Evolutionary conservation across 371 early-diverging fungal genomes (phyloP).

Genomic region (Mortierella sp.): DNA sequence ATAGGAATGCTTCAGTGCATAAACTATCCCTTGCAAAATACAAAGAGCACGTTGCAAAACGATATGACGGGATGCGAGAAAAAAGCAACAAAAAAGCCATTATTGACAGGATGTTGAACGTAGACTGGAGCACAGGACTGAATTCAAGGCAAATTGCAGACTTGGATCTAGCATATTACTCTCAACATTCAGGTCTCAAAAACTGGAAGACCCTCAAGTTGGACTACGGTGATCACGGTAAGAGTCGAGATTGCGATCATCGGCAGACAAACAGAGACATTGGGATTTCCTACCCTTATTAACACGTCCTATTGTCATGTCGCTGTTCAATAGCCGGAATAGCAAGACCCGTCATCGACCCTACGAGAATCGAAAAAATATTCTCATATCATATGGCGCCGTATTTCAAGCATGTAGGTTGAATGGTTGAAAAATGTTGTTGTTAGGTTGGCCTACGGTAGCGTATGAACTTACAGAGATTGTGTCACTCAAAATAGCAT

Average conservation of each 20-base stretch:
- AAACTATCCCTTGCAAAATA: constrained; percentile 13
- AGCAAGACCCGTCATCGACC: constrained; percentile 15
- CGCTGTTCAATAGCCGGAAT: neutral
- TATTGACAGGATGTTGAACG: constrained; percentile 46
- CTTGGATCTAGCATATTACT: constrained; percentile 56
- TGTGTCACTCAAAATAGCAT: constrained; percentile 50
- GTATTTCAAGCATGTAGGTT: constrained; percentile 56
- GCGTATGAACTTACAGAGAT: neutral
- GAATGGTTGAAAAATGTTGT: neutral
- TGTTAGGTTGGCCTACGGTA: neutral
- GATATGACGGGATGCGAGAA: constrained; percentile 41
- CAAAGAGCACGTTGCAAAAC: constrained; percentile 19
- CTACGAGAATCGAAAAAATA: constrained; percentile 32
- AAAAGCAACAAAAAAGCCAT: constrained; percentile 43
- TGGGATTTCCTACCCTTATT: neutral
- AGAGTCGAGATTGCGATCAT: neutral
- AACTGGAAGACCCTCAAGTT: constrained; percentile 57
- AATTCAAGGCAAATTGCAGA: constrained; percentile 59
- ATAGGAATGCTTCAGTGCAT: constrained; percentile 3
- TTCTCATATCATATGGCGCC: constrained; percentile 40
- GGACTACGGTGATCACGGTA: constrained; percentile 41
- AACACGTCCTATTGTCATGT: neutral
- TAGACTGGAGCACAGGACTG: constrained; percentile 59
- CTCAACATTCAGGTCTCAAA: constrained; percentile 36
- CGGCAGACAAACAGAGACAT: neutral